Evolutionary conservation across 371 early-diverging fungal species (phyloP).

Genomic region (Zychaea mexicana): DNA sequence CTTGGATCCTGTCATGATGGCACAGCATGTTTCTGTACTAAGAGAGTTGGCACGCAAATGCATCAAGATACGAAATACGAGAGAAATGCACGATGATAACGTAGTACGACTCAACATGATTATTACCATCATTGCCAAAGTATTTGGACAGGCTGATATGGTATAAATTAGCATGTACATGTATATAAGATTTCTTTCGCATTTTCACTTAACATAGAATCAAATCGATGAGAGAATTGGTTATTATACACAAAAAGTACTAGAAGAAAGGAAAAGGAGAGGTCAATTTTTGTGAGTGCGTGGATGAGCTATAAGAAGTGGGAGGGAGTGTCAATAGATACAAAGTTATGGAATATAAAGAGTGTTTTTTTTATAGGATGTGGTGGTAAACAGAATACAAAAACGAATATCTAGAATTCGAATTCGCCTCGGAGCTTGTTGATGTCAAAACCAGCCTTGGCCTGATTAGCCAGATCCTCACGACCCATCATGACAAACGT

Average conservation of each 20-base stretch:
- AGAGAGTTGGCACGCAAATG: constrained; percentile 38
- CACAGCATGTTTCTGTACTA: constrained; percentile 31
- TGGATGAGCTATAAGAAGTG: neutral
- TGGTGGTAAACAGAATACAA: too few species aligned
- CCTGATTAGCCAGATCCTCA: constrained; percentile 58
- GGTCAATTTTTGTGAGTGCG: too few species aligned
- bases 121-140: constrained; percentile 39
- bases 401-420: constrained; percentile 49
- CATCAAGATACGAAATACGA: constrained; percentile 24
- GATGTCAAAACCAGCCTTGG: constrained; percentile 61
- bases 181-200: neutral
- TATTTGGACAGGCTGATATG: constrained; percentile 45
- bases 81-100: constrained; percentile 5
- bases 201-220: too few species aligned
- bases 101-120: constrained; percentile 38
- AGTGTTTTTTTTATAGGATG: too few species aligned
- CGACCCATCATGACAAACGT: constrained; percentile 69
- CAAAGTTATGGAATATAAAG: too few species aligned
- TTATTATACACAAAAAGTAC: neutral
- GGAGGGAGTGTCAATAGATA: neutral
- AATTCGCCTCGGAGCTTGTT: constrained; percentile 64
- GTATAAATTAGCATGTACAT: neutral
- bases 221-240: too few species aligned
- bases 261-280: neutral
- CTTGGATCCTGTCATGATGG: constrained; percentile 46